A percentile compares a stretch with the other conserved stretches of the same genome.
Conservation (phyloP, 2,329 filamentous ascomycete genomes). For the Mariannaea sp. region DNA sequence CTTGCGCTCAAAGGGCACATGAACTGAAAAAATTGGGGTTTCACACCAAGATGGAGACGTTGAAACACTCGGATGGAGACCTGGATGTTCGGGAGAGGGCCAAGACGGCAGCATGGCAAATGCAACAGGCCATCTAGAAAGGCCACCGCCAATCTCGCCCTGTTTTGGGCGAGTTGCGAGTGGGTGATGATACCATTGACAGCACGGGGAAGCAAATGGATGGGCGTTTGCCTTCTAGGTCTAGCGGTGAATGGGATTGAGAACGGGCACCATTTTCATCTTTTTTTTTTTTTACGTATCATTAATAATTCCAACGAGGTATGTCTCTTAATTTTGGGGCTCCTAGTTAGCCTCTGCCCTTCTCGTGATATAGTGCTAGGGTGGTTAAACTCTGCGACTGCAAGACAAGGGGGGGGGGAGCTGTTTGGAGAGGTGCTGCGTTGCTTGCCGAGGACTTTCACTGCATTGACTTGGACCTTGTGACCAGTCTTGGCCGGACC, state of each 20-base stretch:
- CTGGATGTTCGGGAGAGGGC: slow-evolving; percentile 83
- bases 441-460: background rate
- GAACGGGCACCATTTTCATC: background rate
- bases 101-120: slow-evolving; percentile 76
- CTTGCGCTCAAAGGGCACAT: slow-evolving; percentile 67
- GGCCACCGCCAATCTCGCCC: too few relatives aligned
- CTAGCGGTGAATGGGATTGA: background rate
- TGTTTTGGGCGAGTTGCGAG: slow-evolving; percentile 21
- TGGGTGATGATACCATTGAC: too few relatives aligned
- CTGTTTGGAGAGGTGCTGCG: background rate
- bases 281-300: slow-evolving; percentile 1
- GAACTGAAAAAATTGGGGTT: slow-evolving; percentile 76
- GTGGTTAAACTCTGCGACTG: background rate
- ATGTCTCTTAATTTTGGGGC: background rate
- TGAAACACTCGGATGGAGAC: slow-evolving; percentile 71
- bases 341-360: background rate
- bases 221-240: slow-evolving; percentile 5
- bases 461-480: background rate
- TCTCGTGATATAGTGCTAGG: background rate
- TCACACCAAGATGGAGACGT: slow-evolving; percentile 64
- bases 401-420: background rate
- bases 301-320: background rate
- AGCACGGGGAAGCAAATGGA: too few relatives aligned
- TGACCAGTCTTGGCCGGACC: slow-evolving; percentile 1
- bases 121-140: slow-evolving; percentile 56